Evolutionary conservation across 2,329 filamentous ascomycete species (phyloP).

Genomic region (Tricladium varicosporioides): DNA sequence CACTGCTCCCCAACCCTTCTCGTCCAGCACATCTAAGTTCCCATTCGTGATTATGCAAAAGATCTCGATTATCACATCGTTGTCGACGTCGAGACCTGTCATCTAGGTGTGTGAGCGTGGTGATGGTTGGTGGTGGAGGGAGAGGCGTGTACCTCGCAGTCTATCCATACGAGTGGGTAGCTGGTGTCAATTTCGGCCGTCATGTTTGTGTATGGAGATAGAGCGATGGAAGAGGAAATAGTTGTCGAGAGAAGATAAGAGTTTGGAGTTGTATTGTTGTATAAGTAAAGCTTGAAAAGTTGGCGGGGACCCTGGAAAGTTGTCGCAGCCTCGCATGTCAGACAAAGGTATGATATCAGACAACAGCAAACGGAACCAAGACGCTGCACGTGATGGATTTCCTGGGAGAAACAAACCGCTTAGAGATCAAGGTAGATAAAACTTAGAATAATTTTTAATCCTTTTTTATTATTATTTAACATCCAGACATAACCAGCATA

Average conservation of each 20-base stretch:
- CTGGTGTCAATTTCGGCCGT: conserved; percentile 3
- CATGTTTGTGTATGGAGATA: background rate
- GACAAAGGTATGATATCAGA: too few relatives aligned
- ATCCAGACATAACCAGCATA: background rate
- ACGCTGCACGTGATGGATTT: too few relatives aligned
- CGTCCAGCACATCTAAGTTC: conserved; percentile 72
- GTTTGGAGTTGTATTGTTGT: background rate
- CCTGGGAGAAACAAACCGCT: too few relatives aligned
- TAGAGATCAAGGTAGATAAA: too few relatives aligned
- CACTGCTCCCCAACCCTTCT: conserved; percentile 74
- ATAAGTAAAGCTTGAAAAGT: conserved; percentile 24
- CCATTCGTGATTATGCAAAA: conserved; percentile 88
- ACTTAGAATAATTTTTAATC: background rate
- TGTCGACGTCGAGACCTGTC: conserved; percentile 79
- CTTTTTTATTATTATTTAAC: background rate
- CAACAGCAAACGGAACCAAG: too few relatives aligned
- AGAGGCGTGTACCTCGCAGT: conserved; percentile 31
- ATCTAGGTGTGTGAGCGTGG: conserved; percentile 57
- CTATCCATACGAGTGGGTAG: conserved; percentile 34
- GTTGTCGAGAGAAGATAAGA: background rate
- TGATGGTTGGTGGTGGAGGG: background rate
- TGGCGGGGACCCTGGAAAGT: background rate
- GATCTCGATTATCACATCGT: conserved; percentile 85
- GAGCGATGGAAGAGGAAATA: background rate
- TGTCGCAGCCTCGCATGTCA: too few relatives aligned